These are phyloP conservation scores for Cryoendolithus antarcticus DNA, from an alignment of 2,329 filamentous ascomycete genomes.

Conservation along the genomic window DNA sequence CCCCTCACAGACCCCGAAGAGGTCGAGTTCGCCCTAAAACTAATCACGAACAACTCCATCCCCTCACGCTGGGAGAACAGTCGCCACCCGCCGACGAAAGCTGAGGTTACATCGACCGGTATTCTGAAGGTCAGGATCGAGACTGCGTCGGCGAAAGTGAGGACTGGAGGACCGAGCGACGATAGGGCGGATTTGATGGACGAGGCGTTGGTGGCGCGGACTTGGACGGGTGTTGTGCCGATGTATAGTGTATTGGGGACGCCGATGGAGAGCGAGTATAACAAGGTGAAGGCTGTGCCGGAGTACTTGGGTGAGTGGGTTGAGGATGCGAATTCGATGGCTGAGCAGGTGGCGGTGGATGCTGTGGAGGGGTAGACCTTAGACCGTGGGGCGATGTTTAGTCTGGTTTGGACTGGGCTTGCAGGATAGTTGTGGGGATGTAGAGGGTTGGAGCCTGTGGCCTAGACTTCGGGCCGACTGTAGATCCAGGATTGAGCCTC, in stretches of 20 bases:
- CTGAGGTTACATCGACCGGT: slow-evolving; percentile 63
- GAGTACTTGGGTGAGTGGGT: slow-evolving; percentile 47
- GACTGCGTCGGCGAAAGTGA: slow-evolving; percentile 64
- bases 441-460: too few species aligned
- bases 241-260: slow-evolving; percentile 52
- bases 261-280: slow-evolving; percentile 42
- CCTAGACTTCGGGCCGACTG: too few species aligned
- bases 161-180: slow-evolving; percentile 52
- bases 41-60: slow-evolving; percentile 65
- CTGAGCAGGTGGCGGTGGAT: slow-evolving; percentile 23
- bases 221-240: slow-evolving; percentile 53
- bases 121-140: slow-evolving; percentile 58
- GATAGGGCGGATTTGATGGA: slow-evolving; percentile 43
- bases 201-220: slow-evolving; percentile 35
- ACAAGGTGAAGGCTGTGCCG: slow-evolving; percentile 47
- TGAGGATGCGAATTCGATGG: slow-evolving; percentile 32
- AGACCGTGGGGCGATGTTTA: too few species aligned
- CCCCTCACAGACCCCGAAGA: slow-evolving; percentile 62
- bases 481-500: too few species aligned
- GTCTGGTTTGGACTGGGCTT: too few species aligned
- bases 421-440: too few species aligned
- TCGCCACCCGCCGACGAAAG: slow-evolving; percentile 56
- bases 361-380: slow-evolving; percentile 14
- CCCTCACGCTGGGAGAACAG: slow-evolving; percentile 56
- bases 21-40: slow-evolving; percentile 64